Evolutionary conservation across 2,329 filamentous ascomycete genomes (phyloP), one percentile per base, ranked within the genome.

Genomic region (Epichloe baconii): DNA sequence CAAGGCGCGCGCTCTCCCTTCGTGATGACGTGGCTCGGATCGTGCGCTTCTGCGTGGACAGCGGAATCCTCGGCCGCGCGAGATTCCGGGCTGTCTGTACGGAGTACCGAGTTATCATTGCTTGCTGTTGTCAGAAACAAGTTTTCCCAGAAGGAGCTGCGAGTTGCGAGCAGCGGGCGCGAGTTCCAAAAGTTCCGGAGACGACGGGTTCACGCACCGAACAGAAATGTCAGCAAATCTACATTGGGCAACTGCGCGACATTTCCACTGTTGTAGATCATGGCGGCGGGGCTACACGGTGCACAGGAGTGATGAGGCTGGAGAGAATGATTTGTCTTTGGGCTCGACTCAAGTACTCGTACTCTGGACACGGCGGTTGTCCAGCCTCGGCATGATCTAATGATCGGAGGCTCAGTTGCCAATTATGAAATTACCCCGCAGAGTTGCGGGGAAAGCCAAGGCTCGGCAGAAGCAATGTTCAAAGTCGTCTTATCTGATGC

Each of bases 1-100:
- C 11, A 78, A 66, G 10, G 61, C 58, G 4, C 74, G 72, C 2
- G 75, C 68, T 34, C 71, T 66, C 1, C 65, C 59, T 77, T 81
- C 45, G 74, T 83, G 51, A 84, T 64, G 50, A 62, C 59, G 48
- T 74, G 70, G n/a, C 66, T 66, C 0, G 79, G 76, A 47, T 82
- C 68, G 5, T 71, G 69, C 0, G 81, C 80, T 56, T 81, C 78
- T 43, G 72, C 68, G 59, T 83, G 78, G 4, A 84, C 64, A 2
- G 75, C 58, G 0, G 74, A 76, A 48, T 78, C 69, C 44, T 78
- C 72, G 21, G 70, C 58, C 12, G 65, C 60, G 1, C 54, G 55
- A 41, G 61, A 62, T 4, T 43, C 40, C 5, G 37, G n/a, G 40
- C 61, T 53, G 31, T 66, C 53, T 31, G 26, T 15, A 26, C 26